Evolutionary conservation across 768 basidiomycete genomes (phyloP), one percentile per base, ranked within the genome.

Genomic region (Phanerodontia chrysosporium): DNA sequence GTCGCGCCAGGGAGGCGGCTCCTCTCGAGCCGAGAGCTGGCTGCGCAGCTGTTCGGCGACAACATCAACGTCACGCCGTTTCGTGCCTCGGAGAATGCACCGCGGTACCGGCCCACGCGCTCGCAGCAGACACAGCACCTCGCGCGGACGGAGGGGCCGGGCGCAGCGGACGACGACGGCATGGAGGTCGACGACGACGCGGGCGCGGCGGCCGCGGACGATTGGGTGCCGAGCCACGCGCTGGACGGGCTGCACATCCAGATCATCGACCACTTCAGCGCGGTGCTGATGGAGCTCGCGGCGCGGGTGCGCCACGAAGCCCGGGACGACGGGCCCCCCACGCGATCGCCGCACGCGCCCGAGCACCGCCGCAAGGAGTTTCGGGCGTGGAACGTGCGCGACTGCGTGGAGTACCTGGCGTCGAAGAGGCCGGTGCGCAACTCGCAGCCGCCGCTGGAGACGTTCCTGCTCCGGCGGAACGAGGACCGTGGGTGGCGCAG

Each of bases 171-270:
- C 29, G 67, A 66, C 42, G 74, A 74, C 51, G 58, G 57, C 58
- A 89, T 86, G 83, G 80, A 86, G 55, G 72, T 89, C 30, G 89
- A 90, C 65, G 84, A 85, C 32, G 81, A 79, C 18, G 53, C 58
- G 57, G n/a, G 65, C 59, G 36, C 62, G 12, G 7, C 49, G 49
- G 3, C 10, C 16, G 1, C 68, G 58, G 72, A 72, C 35, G 64
- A 69, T 39, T 72, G 76, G 51, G 67, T 71, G 28, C 81, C 83
- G 4, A 78, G 77, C 58, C 83, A 89, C 65, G 78, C 86, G 4
- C 75, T 86, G 59, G 86, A 87, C 70, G 72, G 78, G 60, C 78
- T 91, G 49, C 90, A 91, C 68, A 69, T 82, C 22, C 83, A 87
- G 62, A 79, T 90, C 49, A 78, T 88, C 51, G 83, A 86, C 44